A percentile compares a stretch with the other conserved stretches of the same genome.
These are phyloP conservation scores for Fusarium aywerte DNA, from an alignment of 2,329 filamentous ascomycete genomes.

Conservation along the genomic window DNA sequence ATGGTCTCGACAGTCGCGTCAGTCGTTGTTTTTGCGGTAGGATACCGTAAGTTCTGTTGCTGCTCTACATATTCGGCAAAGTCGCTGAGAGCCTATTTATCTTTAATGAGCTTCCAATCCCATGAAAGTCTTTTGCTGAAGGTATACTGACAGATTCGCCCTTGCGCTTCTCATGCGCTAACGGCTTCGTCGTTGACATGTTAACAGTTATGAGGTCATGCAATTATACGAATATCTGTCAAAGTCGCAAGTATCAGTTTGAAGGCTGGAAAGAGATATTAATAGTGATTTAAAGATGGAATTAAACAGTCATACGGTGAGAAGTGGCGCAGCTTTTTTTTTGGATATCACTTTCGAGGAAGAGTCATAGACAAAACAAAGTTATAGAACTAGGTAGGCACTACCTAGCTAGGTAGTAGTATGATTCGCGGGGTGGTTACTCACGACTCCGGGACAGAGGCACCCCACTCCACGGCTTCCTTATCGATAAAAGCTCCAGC, in stretches of 20 bases:
- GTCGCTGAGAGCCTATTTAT: slow-evolving; percentile 79
- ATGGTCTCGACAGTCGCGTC: slow-evolving; percentile 46
- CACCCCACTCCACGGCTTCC: slow-evolving; percentile 4
- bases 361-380: slow-evolving; percentile 45
- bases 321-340: slow-evolving; percentile 39
- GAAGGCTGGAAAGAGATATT: slow-evolving; percentile 8
- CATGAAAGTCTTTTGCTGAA: neutral
- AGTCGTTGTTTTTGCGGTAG: slow-evolving; percentile 52
- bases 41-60: slow-evolving; percentile 81
- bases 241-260: slow-evolving; percentile 6
- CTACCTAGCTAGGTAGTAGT: neutral
- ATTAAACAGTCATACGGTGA: neutral
- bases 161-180: slow-evolving; percentile 82
- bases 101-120: slow-evolving; percentile 16
- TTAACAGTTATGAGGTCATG: slow-evolving; percentile 45
- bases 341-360: slow-evolving; percentile 15
- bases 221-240: slow-evolving; percentile 48
- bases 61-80: slow-evolving; percentile 98
- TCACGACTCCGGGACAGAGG: slow-evolving; percentile 23
- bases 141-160: slow-evolving; percentile 77
- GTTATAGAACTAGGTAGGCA: slow-evolving; percentile 12
- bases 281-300: slow-evolving; percentile 4
- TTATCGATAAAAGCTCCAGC: slow-evolving; percentile 41
- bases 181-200: slow-evolving; percentile 70
- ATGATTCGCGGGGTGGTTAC: slow-evolving; percentile 41